Evolutionary conservation across 2,329 filamentous ascomycete genomes (phyloP).

Genomic region (Sporothrix phasma): DNA sequence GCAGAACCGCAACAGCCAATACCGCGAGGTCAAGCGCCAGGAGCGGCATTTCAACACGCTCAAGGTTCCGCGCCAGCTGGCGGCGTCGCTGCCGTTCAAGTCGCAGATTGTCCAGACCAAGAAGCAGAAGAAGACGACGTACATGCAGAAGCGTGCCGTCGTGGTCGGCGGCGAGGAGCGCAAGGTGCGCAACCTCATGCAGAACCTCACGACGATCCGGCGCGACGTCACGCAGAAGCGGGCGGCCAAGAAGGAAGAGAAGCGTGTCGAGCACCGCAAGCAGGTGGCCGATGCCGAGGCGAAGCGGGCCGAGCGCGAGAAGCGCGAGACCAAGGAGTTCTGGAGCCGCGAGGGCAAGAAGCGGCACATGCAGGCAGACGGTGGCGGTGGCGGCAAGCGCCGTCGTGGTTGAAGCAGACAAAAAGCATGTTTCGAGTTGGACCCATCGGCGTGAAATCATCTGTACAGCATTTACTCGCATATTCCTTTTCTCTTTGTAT

Average conservation of each 20-base stretch:
- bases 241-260: conserved; percentile 76
- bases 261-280: conserved; percentile 67
- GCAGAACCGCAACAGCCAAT: conserved; percentile 72
- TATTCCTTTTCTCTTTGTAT: background rate
- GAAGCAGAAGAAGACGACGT: conserved; percentile 71
- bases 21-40: conserved; percentile 58
- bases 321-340: conserved; percentile 83
- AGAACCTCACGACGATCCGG: conserved; percentile 81
- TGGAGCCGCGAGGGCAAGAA: conserved; percentile 85
- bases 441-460: background rate
- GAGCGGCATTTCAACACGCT: conserved; percentile 71
- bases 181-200: conserved; percentile 77
- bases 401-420: conserved; percentile 18
- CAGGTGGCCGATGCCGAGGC: conserved; percentile 74
- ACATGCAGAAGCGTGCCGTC: conserved; percentile 93
- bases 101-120: conserved; percentile 78
- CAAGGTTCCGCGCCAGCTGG: conserved; percentile 66
- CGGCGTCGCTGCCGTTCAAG: conserved; percentile 81
- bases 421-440: background rate
- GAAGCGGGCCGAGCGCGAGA: conserved; percentile 78
- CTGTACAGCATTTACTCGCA: background rate
- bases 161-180: conserved; percentile 81
- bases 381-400: conserved; percentile 32
- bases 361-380: conserved; percentile 35
- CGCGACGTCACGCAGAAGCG: conserved; percentile 87